phyloP scores from a whole-genome alignment of 371 early-diverging fungal genomes.

The Dinochytrium kinnereticum region DNA sequence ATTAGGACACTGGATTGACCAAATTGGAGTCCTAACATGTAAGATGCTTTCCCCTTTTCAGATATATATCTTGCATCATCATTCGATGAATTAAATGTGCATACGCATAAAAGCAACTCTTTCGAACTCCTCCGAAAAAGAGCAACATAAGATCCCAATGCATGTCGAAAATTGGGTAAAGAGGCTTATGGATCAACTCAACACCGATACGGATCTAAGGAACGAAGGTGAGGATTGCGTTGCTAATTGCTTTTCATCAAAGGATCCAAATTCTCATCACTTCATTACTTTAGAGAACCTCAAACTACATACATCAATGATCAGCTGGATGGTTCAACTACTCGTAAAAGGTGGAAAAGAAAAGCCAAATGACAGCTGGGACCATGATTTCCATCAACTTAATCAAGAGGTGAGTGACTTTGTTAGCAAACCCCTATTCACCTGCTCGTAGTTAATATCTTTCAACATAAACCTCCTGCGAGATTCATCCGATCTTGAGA shows the following conservation, averaged over 20 bases:
- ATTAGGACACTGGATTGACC: slow-evolving; percentile 50
- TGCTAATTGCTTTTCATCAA: background rate
- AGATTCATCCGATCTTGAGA: slow-evolving; percentile 52
- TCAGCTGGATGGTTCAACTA: slow-evolving; percentile 58
- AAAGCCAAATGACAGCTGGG: slow-evolving; percentile 48
- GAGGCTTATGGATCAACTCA: slow-evolving; percentile 55
- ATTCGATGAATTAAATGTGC: slow-evolving; percentile 33
- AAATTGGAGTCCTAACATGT: slow-evolving; percentile 48
- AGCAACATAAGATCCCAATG: slow-evolving; percentile 56
- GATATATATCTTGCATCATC: background rate
- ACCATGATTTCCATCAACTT: slow-evolving; percentile 48
- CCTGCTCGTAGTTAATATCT: slow-evolving; percentile 35
- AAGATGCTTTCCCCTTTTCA: background rate
- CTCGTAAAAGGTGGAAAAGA: slow-evolving; percentile 49
- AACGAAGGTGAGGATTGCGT: slow-evolving; percentile 45
- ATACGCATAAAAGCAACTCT: slow-evolving; percentile 45
- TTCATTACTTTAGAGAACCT: slow-evolving; percentile 44
- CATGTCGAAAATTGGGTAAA: slow-evolving; percentile 55
- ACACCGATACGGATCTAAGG: slow-evolving; percentile 56
- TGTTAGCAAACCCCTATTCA: background rate
- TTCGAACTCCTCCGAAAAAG: slow-evolving; percentile 54
- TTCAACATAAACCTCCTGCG: slow-evolving; percentile 51
- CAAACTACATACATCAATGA: slow-evolving; percentile 53
- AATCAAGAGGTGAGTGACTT: slow-evolving; percentile 35
- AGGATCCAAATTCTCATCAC: background rate